Percentiles rank a stretch among this genome's conserved stretches.
These are phyloP conservation scores for Vigna angularis DNA, from an alignment of 306 rosid species.

Conservation along the genomic window DNA sequence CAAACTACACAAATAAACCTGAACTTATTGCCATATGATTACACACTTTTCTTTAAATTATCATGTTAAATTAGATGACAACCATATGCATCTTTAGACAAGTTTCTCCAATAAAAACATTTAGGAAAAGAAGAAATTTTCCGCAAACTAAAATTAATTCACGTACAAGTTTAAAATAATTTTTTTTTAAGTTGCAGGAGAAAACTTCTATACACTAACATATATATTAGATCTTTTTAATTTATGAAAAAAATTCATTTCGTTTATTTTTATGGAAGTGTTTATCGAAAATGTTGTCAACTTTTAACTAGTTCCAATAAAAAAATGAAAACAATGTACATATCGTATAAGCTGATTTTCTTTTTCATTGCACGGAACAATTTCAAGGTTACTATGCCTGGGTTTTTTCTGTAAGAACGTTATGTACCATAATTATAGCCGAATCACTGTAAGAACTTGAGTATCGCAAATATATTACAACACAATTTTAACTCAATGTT, in stretches of 20 bases:
- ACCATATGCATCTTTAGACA: neutral
- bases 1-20: neutral
- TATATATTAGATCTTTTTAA: no score
- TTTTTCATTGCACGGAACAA: neutral
- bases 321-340: neutral
- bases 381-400: neutral
- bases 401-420: neutral
- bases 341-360: neutral
- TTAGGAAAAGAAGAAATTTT: no score
- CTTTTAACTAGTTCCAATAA: neutral
- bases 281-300: neutral
- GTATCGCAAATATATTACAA: slow-evolving; percentile 31
- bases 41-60: neutral
- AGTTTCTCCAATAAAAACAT: no score
- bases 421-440: slow-evolving; percentile 10
- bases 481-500: slow-evolving; percentile 31
- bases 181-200: accelerated
- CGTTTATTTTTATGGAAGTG: no score
- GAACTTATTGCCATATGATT: neutral
- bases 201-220: no score
- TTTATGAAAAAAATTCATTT: no score
- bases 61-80: neutral
- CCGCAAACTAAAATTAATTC: no score
- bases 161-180: no score
- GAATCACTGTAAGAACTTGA: slow-evolving; percentile 26